Evolutionary conservation across 2,329 filamentous ascomycete genomes (phyloP).

Genomic region (Cladosporium sp.): DNA sequence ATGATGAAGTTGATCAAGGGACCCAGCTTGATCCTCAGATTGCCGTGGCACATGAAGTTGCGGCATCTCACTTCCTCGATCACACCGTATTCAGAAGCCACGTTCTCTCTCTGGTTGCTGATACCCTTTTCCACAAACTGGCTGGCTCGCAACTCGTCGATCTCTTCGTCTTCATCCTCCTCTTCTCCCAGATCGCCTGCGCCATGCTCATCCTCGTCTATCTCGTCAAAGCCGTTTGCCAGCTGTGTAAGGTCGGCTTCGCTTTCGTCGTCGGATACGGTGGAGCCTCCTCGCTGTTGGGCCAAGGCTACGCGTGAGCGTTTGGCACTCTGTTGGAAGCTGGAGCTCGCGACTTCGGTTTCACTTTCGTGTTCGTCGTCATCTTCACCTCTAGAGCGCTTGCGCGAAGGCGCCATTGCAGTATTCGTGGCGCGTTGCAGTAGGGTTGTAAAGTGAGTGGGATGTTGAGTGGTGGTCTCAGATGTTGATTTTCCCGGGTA

Average conservation of each 20-base stretch:
- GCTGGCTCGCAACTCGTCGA: constrained; percentile 25
- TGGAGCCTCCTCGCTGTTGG: constrained; percentile 23
- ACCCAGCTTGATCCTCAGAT: constrained; percentile 76
- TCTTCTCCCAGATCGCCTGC: constrained; percentile 17
- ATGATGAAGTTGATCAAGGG: constrained; percentile 98
- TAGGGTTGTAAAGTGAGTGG: no score
- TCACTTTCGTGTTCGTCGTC: constrained; percentile 21
- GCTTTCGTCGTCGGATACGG: constrained; percentile 27
- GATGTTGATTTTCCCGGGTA: no score
- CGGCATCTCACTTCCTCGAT: constrained; percentile 80
- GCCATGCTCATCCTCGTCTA: constrained; percentile 10
- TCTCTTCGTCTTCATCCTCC: constrained; percentile 24
- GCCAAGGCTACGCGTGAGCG: constrained; percentile 28
- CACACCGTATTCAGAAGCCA: constrained; percentile 75
- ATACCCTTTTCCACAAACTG: constrained; percentile 29
- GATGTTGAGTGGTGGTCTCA: no score
- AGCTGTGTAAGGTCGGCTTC: constrained; percentile 18
- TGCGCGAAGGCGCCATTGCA: constrained; percentile 16
- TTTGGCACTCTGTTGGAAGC: constrained; percentile 25
- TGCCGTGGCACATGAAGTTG: constrained; percentile 95
- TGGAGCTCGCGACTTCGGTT: constrained; percentile 26
- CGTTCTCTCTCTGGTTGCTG: constrained; percentile 51
- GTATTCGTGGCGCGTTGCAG: background rate
- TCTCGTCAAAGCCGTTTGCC: constrained; percentile 9
- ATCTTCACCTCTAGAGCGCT: constrained; percentile 21